phyloP scores from a whole-genome alignment of 2,329 filamentous ascomycete species.

The Verticillium klebahnii region DNA sequence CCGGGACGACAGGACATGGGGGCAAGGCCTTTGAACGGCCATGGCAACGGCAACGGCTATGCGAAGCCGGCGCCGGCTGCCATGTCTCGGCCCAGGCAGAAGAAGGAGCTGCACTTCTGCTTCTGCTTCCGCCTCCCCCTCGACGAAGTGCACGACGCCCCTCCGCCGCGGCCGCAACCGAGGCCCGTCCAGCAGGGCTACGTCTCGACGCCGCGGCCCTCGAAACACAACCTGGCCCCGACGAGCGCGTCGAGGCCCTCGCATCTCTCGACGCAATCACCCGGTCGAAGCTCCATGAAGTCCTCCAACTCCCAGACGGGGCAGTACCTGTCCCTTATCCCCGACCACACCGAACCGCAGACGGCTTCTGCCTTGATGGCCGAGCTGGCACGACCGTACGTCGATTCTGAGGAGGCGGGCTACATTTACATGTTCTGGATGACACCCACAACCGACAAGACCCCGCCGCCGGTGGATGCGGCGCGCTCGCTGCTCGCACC shows the following conservation, averaged over 20 bases:
- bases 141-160: slow-evolving; percentile 34
- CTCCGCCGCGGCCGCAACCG: slow-evolving; percentile 39
- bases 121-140: slow-evolving; percentile 49
- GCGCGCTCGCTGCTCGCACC: slow-evolving; percentile 56
- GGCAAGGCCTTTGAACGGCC: slow-evolving; percentile 1
- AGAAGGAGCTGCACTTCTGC: slow-evolving; percentile 34
- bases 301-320: slow-evolving; percentile 30
- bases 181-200: slow-evolving; percentile 35
- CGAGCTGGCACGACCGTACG: slow-evolving; percentile 67
- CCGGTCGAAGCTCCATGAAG: slow-evolving; percentile 21
- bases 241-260: slow-evolving; percentile 12
- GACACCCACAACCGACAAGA: slow-evolving; percentile 58
- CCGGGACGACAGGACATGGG: slow-evolving; percentile 15
- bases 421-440: slow-evolving; percentile 99
- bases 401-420: slow-evolving; percentile 70
- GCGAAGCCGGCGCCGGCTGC: slow-evolving; percentile 8
- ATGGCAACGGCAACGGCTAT: not conserved
- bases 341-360: slow-evolving; percentile 58
- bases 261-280: slow-evolving; percentile 17
- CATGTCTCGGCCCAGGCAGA: slow-evolving; percentile 18
- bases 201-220: slow-evolving; percentile 5
- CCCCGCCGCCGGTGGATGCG: slow-evolving; percentile 52
- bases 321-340: slow-evolving; percentile 64
- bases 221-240: slow-evolving; percentile 12
- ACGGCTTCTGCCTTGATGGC: slow-evolving; percentile 66